phyloP scores from a whole-genome alignment of 2,329 filamentous ascomycete genomes.

The Fusarium longipes region DNA sequence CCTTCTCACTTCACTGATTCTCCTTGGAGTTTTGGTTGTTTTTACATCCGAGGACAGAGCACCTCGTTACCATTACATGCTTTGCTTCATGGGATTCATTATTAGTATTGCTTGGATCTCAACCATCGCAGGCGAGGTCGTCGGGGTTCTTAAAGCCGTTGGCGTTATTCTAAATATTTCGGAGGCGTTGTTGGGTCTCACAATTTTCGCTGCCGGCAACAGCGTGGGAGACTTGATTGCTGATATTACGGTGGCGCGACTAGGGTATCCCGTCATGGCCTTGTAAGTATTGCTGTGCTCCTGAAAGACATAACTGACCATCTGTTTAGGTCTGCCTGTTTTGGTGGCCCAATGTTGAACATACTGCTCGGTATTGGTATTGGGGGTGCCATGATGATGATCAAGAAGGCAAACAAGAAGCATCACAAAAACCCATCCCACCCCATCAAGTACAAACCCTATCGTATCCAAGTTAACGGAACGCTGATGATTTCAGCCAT shows the following conservation, averaged over 20 bases:
- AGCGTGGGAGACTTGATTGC: slow-evolving; percentile 94
- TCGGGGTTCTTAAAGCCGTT: slow-evolving; percentile 91
- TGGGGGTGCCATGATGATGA: slow-evolving; percentile 87
- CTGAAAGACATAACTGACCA: slow-evolving; percentile 10
- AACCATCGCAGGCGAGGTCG: slow-evolving; percentile 93
- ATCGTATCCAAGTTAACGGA: slow-evolving; percentile 84
- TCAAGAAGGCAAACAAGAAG: slow-evolving; percentile 73
- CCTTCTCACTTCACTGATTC: slow-evolving; percentile 74
- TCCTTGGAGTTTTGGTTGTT: slow-evolving; percentile 73
- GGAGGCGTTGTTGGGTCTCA: slow-evolving; percentile 93
- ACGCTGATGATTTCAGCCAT: slow-evolving; percentile 87
- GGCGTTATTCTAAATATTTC: slow-evolving; percentile 93
- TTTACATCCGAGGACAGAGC: slow-evolving; percentile 75
- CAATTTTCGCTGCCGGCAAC: slow-evolving; percentile 96
- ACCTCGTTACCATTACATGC: slow-evolving; percentile 78
- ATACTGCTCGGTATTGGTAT: slow-evolving; percentile 96
- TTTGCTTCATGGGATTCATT: slow-evolving; percentile 90
- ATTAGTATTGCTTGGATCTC: slow-evolving; percentile 97
- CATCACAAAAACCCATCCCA: slow-evolving; percentile 75
- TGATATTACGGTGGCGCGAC: slow-evolving; percentile 90
- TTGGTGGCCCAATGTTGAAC: slow-evolving; percentile 98
- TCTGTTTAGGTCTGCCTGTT: slow-evolving; percentile 78
- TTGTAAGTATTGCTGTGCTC: slow-evolving; percentile 60
- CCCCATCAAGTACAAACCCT: slow-evolving; percentile 76
- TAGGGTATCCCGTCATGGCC: slow-evolving; percentile 98